Base-by-base conservation (phyloP, 2,329 filamentous ascomycete species). In the Aspergillus ibericus region DNA sequence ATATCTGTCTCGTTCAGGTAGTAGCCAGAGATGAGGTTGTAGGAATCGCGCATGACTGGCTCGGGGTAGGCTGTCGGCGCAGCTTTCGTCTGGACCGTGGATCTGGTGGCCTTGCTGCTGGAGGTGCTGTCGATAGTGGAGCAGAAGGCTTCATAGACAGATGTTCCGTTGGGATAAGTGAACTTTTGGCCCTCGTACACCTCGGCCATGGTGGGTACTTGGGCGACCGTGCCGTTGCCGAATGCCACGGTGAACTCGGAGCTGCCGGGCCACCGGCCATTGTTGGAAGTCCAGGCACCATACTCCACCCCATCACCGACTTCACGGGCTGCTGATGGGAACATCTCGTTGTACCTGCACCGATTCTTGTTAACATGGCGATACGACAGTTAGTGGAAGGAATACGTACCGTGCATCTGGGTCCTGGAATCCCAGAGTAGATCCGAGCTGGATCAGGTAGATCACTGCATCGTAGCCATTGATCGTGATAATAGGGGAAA, bases 401-500 rank as follows among this genome's bases (percentile, higher is more conserved):
- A 6, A 29, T 3, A 5, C 25, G 12, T 81, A 87, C 60, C 85
- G 75, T 25, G 84, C 83, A 71, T 87, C 84, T 1, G 76, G 77
- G 62, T 87, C 84, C 61, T 87, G 84, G 29, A 81, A 77, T 32
- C 29, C 29, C 29, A 32, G 29, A 32, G 29, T 27, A 71, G 75
- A 56, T 82, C 81, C 53, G 73, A 75, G 51, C 79, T 72, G 9
- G 80, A 42, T 80, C 73, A 13, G 72, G 55, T 49, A 61, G 82
- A 0, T 76, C 75, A 77, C 77, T 3, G 81, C 83, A 44, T 85
- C 77, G 46, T 80, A 70, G n/a, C 82, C 85, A 64, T 88, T 83
- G 68, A 88, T 87, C 58, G 80, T 70, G 1, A 74, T 72, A 34
- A 88, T 77, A 1, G 82, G 76, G 0, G 81, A 82, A 1, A 83